Evolutionary conservation across 2,329 filamentous ascomycete species (phyloP).

Genomic region (Xylaria sp.): DNA sequence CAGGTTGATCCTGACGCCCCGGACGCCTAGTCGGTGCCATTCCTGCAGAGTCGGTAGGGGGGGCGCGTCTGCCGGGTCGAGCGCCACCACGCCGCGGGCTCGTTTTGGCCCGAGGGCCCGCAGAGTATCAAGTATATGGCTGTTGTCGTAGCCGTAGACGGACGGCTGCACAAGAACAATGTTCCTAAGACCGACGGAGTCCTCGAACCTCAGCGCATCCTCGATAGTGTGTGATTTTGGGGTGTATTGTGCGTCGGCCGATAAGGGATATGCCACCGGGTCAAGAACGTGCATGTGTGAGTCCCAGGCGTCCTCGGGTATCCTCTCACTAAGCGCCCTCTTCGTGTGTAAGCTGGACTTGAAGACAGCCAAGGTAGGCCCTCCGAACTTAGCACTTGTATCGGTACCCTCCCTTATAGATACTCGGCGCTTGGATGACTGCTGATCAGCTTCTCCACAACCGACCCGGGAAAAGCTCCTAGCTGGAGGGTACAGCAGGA

Average conservation of each 20-base stretch:
- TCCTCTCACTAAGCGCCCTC: not conserved
- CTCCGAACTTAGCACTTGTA: too few species aligned
- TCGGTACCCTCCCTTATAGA: too few species aligned
- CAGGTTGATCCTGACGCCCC: conserved; percentile 62
- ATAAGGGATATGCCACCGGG: conserved; percentile 51
- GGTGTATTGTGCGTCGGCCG: conserved; percentile 52
- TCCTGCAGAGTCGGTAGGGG: conserved; percentile 42
- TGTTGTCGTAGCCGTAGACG: conserved; percentile 64
- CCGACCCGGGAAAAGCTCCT: too few species aligned
- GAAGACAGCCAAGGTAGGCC: too few species aligned
- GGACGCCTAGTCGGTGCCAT: conserved; percentile 61
- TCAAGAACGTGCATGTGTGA: conserved; percentile 67
- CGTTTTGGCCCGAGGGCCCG: conserved; percentile 49
- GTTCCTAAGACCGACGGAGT: conserved; percentile 53
- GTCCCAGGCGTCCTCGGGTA: conserved; percentile 56
- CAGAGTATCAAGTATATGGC: conserved; percentile 59
- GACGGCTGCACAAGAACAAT: conserved; percentile 64
- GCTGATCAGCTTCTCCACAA: too few species aligned
- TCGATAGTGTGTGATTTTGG: conserved; percentile 52
- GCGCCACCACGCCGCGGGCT: conserved; percentile 58
- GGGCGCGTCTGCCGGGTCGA: conserved; percentile 50
- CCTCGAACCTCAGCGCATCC: conserved; percentile 55
- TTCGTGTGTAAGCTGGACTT: too few species aligned
- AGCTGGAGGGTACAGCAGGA: too few species aligned
- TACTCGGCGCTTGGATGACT: too few species aligned